phyloP scores from a whole-genome alignment of 306 rosid species.

The Echinosophora koreensis region DNA sequence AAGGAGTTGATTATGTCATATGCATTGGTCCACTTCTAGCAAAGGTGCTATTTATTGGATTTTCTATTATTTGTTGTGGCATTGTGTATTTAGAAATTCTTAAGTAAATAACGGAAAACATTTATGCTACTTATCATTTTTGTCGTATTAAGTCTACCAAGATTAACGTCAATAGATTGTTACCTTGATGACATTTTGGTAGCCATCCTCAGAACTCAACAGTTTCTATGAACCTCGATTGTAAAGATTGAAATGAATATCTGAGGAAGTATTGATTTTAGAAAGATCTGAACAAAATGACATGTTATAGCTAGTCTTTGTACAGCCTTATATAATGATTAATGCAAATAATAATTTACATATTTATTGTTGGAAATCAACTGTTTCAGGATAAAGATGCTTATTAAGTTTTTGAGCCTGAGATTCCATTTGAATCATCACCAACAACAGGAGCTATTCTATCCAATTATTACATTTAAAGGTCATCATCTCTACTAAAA shows the following conservation, averaged over 20 bases:
- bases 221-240: not conserved
- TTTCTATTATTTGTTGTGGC: slow-evolving; percentile 5
- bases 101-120: not conserved
- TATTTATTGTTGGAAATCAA: slow-evolving; percentile 15
- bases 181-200: slow-evolving; percentile 7
- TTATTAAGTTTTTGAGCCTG: slow-evolving; percentile 89
- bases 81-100: slow-evolving; percentile 21
- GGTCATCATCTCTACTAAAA: slow-evolving; percentile 60
- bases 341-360: slow-evolving; percentile 5
- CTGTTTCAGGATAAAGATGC: slow-evolving; percentile 87
- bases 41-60: slow-evolving; percentile 64
- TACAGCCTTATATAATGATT: not conserved
- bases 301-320: slow-evolving; percentile 22
- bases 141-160: not conserved
- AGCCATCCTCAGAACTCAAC: not conserved
- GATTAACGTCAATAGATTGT: not conserved
- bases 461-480: slow-evolving; percentile 41
- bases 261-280: not conserved
- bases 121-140: not conserved
- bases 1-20: slow-evolving; percentile 81
- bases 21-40: slow-evolving; percentile 89
- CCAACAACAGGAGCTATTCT: slow-evolving; percentile 51
- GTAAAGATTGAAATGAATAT: slow-evolving; percentile 18
- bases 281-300: slow-evolving; percentile 4
- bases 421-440: slow-evolving; percentile 73